Conservation (phyloP, 306 rosid species). For the Calophaca sinica region DNA sequence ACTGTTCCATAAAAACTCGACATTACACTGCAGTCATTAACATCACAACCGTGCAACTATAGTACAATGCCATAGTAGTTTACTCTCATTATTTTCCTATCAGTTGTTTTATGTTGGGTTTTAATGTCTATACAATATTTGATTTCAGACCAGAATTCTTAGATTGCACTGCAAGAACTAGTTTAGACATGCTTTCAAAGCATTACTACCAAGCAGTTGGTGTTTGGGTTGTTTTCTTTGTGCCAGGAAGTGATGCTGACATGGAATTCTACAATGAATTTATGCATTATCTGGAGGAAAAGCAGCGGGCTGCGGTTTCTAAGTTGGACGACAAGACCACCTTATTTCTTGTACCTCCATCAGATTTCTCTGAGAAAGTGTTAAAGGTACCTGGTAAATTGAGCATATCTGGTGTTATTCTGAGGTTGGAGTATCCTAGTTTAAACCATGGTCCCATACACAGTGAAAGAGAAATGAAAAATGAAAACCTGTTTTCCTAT, state of each 20-base stretch:
- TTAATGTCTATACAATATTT: constrained; percentile 45
- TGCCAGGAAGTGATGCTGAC: constrained; percentile 91
- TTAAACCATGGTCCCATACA: constrained; percentile 59
- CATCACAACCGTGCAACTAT: constrained; percentile 35
- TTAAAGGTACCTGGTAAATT: constrained; percentile 93
- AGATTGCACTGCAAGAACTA: constrained; percentile 98
- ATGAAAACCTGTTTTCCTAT: constrained; percentile 49
- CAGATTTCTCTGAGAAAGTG: constrained; percentile 89
- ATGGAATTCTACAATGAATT: constrained; percentile 88
- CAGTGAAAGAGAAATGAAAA: constrained; percentile 59
- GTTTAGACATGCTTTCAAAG: constrained; percentile 96
- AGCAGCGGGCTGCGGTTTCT: constrained; percentile 92
- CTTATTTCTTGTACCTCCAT: constrained; percentile 97
- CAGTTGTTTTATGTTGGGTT: constrained; percentile 37
- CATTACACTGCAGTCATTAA: constrained; percentile 11
- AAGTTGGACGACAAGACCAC: constrained; percentile 91
- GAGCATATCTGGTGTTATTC: constrained; percentile 93
- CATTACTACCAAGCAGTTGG: constrained; percentile 96
- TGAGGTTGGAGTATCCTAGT: constrained; percentile 83
- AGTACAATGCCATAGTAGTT: constrained; percentile 12
- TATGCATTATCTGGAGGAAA: constrained; percentile 93
- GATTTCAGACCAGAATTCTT: constrained; percentile 89
- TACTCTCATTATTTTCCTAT: constrained; percentile 12
- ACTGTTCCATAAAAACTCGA: no score
- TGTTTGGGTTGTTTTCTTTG: constrained; percentile 97